Evolutionary conservation across 176 grass and related monocot species (phyloP).

Genomic region (Hordeum vulgare): DNA sequence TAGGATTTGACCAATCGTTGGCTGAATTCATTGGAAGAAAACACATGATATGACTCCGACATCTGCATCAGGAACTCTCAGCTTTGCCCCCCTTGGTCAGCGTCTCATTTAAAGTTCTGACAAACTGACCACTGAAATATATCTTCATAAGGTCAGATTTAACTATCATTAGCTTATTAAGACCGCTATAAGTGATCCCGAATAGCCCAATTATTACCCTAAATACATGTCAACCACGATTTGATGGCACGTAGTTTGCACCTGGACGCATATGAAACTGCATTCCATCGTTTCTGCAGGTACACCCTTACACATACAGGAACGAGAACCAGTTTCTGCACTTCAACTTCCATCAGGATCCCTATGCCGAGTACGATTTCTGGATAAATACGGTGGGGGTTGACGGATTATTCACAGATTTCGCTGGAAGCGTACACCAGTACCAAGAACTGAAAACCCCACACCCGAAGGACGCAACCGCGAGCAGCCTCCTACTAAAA

Average conservation of each 20-base stretch:
- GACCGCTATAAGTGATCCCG: not conserved
- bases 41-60: not conserved
- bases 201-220: not conserved
- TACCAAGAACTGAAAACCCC: slow-evolving; percentile 64
- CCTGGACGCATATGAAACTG: not conserved
- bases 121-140: not conserved
- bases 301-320: slow-evolving; percentile 92
- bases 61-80: not conserved
- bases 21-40: not conserved
- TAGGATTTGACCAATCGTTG: not conserved
- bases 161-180: not conserved
- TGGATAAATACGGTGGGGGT: slow-evolving; percentile 78
- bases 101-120: not conserved
- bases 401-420: slow-evolving; percentile 95
- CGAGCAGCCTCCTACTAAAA: slow-evolving; percentile 48
- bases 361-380: slow-evolving; percentile 68
- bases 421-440: slow-evolving; percentile 60
- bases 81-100: not conserved
- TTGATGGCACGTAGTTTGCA: not conserved
- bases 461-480: slow-evolving; percentile 33
- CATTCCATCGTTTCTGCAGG: slow-evolving; percentile 37
- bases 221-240: not conserved
- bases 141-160: not conserved
- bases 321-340: slow-evolving; percentile 90
- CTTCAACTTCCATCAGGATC: slow-evolving; percentile 84